Percentiles rank a stretch among this genome's conserved stretches.
These are phyloP conservation scores for Erysimum cheiri DNA, from an alignment of 441 rosid species.

Conservation along the genomic window DNA sequence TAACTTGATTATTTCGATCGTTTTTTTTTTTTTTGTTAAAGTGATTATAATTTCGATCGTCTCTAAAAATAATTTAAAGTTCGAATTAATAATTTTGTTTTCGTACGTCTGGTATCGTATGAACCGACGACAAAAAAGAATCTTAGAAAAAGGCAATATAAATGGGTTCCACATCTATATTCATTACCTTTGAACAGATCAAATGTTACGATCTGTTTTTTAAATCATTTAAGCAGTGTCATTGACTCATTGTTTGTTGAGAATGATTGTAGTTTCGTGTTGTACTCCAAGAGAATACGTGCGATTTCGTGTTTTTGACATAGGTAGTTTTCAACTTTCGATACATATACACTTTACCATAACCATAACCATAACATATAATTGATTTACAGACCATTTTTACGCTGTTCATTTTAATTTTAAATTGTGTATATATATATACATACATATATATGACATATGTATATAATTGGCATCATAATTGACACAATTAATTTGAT, in stretches of 20 bases:
- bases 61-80: neutral
- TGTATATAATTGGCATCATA: no score
- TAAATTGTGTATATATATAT: no score
- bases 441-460: no score
- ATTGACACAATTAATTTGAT: no score
- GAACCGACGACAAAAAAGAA: neutral
- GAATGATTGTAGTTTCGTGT: slow-evolving; percentile 22
- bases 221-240: slow-evolving; percentile 23
- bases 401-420: no score
- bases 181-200: slow-evolving; percentile 22
- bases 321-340: neutral
- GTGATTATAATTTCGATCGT: neutral
- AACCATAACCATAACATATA: neutral
- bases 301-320: slow-evolving; percentile 14
- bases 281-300: slow-evolving; percentile 29
- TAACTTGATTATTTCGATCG: neutral
- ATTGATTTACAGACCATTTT: neutral
- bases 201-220: slow-evolving; percentile 26
- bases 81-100: neutral
- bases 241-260: slow-evolving; percentile 3
- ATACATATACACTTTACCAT: neutral
- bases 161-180: slow-evolving; percentile 36
- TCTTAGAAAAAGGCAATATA: slow-evolving; percentile 14
- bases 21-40: no score
- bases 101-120: neutral